Percentiles rank a stretch among this genome's conserved stretches.
These are phyloP conservation scores for Orbilia ellipsospora DNA, from an alignment of 2,329 filamentous ascomycete species.

Conservation along the genomic window DNA sequence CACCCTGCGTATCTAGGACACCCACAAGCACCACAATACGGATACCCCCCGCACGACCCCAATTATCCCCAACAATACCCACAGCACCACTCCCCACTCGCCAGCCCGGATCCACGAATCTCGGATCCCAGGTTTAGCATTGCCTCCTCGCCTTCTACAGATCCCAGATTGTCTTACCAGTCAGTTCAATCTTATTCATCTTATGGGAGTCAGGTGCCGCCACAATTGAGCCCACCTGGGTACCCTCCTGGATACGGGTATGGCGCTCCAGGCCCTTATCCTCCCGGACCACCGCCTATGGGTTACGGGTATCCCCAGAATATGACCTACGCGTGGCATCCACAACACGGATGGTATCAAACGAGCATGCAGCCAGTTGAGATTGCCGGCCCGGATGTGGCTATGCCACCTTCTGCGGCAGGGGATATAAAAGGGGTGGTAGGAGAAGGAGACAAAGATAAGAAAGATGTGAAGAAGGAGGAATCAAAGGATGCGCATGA, in stretches of 20 bases:
- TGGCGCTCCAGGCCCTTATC: neutral
- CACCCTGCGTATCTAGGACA: constrained; percentile 25
- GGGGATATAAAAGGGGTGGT: constrained; percentile 9
- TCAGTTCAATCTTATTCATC: constrained; percentile 32
- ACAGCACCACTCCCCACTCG: neutral
- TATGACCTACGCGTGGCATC: constrained; percentile 9
- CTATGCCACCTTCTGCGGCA: constrained; percentile 7
- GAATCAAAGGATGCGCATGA: neutral
- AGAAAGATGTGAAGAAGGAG: constrained; percentile 21
- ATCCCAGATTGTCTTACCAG: constrained; percentile 42
- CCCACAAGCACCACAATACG: constrained; percentile 15
- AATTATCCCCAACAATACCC: neutral
- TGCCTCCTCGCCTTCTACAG: constrained; percentile 7
- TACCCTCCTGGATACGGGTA: constrained; percentile 33
- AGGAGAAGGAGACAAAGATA: constrained; percentile 1
- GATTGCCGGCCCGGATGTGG: constrained; percentile 31
- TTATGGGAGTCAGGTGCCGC: constrained; percentile 10
- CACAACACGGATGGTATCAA: constrained; percentile 42
- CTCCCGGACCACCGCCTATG: constrained; percentile 1
- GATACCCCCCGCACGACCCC: constrained; percentile 8
- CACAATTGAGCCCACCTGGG: constrained; percentile 14
- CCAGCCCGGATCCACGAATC: constrained; percentile 28
- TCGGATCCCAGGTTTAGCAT: constrained; percentile 30
- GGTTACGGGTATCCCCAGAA: constrained; percentile 34
- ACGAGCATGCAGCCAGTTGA: constrained; percentile 26